Base-by-base conservation (phyloP, 768 basidiomycete species). In the Solioccasus polychromus region DNA sequence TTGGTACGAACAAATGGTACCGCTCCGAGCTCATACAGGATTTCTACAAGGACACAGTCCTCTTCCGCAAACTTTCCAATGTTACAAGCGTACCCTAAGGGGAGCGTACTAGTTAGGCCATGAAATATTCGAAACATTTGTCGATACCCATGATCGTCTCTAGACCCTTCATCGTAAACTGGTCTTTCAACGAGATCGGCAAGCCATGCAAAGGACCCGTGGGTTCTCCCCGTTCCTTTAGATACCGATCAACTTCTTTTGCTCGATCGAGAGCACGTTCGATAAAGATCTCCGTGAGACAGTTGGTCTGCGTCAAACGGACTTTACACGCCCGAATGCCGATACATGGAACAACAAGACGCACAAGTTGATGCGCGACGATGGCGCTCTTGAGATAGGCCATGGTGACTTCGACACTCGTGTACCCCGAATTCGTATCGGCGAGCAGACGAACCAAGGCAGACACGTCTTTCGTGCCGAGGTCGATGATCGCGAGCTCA, bases 1-100 rank as follows among this genome's bases (percentile, higher is more conserved):
- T 88, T 88, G 1, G 85, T 89, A 51, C 79, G 80, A 28, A 86
- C 82, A 49, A 82, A 89, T 1, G 80, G 73, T 3, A 90, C 77
- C 1, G 87, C 89, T 2, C 90, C 89, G 10, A 73, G 70, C 5
- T 75, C 74, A 45, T 79, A 73, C 18, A 91, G 67, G 25, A 88
- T 74, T 43, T 86, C 80, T 17, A 78, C 81, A 0, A 91, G 68
- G 9, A 80, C 78, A 2, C 83, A 70, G 54, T 89, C 77, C n/a
- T 74, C 67, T 32, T 78, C 67, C 1, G 82, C 76, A 51, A 72
- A 74, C 47, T 76, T 70, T 0, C 80, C 85, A 20, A 89, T 73
- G 17, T 61, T 61, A 15, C 83, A 80, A 10, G 71, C 76, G 3
- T 68, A 69, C 38, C 75, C 66, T 42, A 79, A 55, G 7, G 72